phyloP scores from a whole-genome alignment of 441 rosid species.

The Bocquillonia castaneifolia region DNA sequence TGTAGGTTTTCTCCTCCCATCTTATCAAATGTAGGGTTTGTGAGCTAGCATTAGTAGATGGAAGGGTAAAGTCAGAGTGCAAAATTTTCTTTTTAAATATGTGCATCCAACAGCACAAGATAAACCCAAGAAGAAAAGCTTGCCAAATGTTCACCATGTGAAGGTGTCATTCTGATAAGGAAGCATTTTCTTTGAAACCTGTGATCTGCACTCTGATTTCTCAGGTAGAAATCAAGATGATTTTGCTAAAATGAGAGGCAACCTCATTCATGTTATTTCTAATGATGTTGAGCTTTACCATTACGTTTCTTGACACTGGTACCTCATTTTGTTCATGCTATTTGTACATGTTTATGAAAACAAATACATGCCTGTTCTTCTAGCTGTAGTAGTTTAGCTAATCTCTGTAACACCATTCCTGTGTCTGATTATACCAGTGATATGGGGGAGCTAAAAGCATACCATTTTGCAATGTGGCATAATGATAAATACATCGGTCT shows the following conservation, averaged over 20 bases:
- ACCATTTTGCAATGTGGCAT: neutral
- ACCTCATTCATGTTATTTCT: neutral
- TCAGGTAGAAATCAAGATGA: neutral
- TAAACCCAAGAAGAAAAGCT: neutral
- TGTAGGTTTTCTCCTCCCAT: neutral
- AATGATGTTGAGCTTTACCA: neutral
- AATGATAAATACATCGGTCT: neutral
- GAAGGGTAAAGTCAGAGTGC: neutral
- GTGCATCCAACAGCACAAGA: neutral
- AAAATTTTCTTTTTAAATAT: neutral
- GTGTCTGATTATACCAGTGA: neutral
- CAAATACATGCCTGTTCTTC: neutral
- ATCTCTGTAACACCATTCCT: neutral
- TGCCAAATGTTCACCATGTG: neutral
- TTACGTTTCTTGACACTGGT: neutral
- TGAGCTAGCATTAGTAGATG: neutral
- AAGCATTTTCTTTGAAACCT: neutral
- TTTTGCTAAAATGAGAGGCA: neutral
- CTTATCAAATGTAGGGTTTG: too few relatives aligned
- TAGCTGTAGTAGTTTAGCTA: neutral
- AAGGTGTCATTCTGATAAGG: neutral
- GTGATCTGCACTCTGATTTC: neutral
- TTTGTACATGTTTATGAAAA: neutral
- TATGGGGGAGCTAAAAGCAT: neutral
- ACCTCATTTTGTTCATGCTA: neutral